A percentile compares a stretch with the other conserved stretches of the same genome.
These are phyloP conservation scores for Fomes fomentarius DNA, from an alignment of 1,284 basidiomycete species.

Conservation along the genomic window DNA sequence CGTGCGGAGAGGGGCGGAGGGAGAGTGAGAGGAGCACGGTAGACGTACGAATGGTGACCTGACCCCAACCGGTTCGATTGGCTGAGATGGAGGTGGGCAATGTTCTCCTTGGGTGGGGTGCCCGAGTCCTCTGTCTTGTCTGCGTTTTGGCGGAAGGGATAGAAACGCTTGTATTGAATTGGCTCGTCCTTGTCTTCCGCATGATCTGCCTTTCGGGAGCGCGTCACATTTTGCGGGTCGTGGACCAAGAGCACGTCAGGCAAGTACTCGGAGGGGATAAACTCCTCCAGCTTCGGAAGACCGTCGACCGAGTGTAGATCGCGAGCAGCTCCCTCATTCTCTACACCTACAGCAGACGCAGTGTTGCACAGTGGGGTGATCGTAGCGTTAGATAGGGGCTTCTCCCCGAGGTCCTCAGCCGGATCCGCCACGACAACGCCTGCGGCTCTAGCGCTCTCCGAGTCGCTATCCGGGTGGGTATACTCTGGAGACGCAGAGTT, in stretches of 20 bases:
- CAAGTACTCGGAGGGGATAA: conserved; percentile 34
- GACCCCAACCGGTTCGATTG: conserved; percentile 34
- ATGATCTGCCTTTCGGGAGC: background rate
- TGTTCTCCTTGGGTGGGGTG: conserved; percentile 1
- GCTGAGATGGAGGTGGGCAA: conserved; percentile 31
- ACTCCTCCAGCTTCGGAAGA: conserved; percentile 36
- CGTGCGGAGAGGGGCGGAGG: conserved; percentile 34
- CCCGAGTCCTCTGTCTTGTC: background rate
- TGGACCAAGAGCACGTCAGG: conserved; percentile 38
- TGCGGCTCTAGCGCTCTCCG: no score
- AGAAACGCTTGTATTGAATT: conserved; percentile 29
- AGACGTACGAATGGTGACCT: conserved; percentile 40
- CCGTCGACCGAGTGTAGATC: conserved; percentile 2
- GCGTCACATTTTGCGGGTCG: conserved; percentile 24
- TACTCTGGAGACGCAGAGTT: no score
- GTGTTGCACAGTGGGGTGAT: background rate
- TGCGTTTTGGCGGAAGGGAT: conserved; percentile 14
- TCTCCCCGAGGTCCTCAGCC: background rate
- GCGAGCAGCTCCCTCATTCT: no score
- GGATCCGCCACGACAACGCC: background rate
- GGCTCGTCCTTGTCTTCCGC: background rate
- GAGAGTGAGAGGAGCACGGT: conserved; percentile 35
- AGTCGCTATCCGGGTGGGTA: no score
- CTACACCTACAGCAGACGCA: background rate
- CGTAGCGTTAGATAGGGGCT: background rate